Evolutionary conservation across 1,139 yeast species (phyloP), one percentile per base, ranked within the genome.

Genomic region (Magnusiomyces suaveolens): DNA sequence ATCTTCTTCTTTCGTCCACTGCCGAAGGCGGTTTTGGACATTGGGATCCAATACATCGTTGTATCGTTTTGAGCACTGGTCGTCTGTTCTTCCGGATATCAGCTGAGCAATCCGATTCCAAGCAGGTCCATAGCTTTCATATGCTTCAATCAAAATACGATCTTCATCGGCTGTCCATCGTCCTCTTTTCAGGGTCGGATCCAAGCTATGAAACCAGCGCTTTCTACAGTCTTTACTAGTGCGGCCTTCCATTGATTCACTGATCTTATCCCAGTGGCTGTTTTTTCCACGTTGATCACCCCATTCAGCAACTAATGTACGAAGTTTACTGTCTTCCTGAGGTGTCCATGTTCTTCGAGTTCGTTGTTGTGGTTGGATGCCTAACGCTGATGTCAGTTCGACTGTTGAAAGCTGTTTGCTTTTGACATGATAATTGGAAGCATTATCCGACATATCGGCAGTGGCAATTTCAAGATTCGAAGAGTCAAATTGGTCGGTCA

Each of bases 161-260:
- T 90, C 97, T 68, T 90, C 97, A 52, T 79, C 85, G n/a, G 76
- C 69, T 0, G 95, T 86, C 97, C 97, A 90, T 64, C 82, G 80
- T 0, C 97, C 97, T 61, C 87, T 84, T 56, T 82, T 80, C 57
- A 90, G 73, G 57, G 76, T 79, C 1, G 97, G 97, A 66, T 88
- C 94, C 50, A 90, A 69, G 0, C 95, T 86, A 60, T 85, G 85
- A 38, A 81, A 56, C 97, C 97, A 90, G 57, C 96, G 76, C 68
- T 90, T 90, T 57, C 97, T 76, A 67, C 97, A 89, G n/a, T 96
- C 90, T 58, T 89, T 77, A 63, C 90, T 80, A 3, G 96, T 90
- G 53, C 97, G 73, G 55, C 87, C 83, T 46, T 78, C 79, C 86
- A 84, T 43, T 81, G 84, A 26, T 81, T 73, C 70, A 1, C 89